Evolutionary conservation across 768 basidiomycete genomes (phyloP), one percentile per base, ranked within the genome.

Genomic region (Pleurotus sapidus): DNA sequence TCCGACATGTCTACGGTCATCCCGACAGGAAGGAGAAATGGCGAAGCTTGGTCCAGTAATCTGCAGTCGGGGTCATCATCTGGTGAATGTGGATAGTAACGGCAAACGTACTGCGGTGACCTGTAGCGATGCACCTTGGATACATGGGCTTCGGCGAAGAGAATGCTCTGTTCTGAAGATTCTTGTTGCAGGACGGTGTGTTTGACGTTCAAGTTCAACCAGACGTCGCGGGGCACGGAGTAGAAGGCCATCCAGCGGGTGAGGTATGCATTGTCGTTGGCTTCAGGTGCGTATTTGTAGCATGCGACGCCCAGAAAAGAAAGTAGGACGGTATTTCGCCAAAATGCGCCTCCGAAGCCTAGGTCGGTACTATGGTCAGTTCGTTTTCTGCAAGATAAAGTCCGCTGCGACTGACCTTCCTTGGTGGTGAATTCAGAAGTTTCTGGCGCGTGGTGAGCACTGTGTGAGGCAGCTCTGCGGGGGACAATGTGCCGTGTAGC

Each of bases 71-170:
- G 25, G 50, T 54, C 39, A 54, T 49, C 63, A 24, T 58, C 15
- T 34, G 61, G 30, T 57, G 20, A 8, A 45, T 38, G 49, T 56
- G 38, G 47, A 27, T 55, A 23, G 15, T n/a, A 20, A 23, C 23
- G n/a, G 34, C 14, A n/a, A 39, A 80, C 89, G 70, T 62, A 93
- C 91, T 89, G 86, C 54, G 89, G 86, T 67, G 85, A 88, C 62
- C 87, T 78, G 67, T 82, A 86, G 40, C 88, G 80, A 67, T 84
- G 83, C 39, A 88, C 77, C 60, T 49, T 77, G 63, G 73, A 78
- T 65, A 69, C 77, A 70, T 67, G 76, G 63, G 72, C 75, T 65
- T 70, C 71, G 61, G 64, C 77, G 62, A 84, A 64, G 8, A 84
- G 63, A 53, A 77, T 61, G 46, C 66, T 71, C 8, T 77, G 72